These are phyloP conservation scores for Diversispora eburnea DNA, from an alignment of 192 early-diverging fungal species.

Conservation along the genomic window DNA sequence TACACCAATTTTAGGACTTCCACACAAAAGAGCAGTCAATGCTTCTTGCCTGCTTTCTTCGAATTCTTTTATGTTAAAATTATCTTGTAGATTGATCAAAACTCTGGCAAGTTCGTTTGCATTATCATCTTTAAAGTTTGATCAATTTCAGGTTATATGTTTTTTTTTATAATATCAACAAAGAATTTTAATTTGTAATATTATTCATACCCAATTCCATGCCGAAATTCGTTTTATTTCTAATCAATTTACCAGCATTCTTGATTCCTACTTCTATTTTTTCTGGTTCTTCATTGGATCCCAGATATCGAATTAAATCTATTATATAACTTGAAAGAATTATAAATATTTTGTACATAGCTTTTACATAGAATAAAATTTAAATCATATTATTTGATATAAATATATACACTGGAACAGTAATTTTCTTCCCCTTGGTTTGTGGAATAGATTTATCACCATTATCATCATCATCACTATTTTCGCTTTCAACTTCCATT, in stretches of 20 bases:
- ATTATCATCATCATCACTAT: not conserved
- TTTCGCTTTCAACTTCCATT: conserved; percentile 28
- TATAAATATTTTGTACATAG: not conserved
- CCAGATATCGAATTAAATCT: conserved; percentile 17
- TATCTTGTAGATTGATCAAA: conserved; percentile 14
- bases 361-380: not conserved
- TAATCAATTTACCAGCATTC: conserved; percentile 14
- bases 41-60: conserved; percentile 25
- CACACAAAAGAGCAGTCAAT: conserved; percentile 13
- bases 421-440: conserved; percentile 1
- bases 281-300: conserved; percentile 16
- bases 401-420: conserved; percentile 18
- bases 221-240: conserved; percentile 15
- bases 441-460: not conserved
- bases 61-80: conserved; percentile 12
- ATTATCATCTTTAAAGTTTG: conserved; percentile 19
- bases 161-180: not conserved
- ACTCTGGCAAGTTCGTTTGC: conserved; percentile 7
- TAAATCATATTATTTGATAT: too few relatives aligned
- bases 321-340: conserved; percentile 18
- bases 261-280: conserved; percentile 22
- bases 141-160: not conserved
- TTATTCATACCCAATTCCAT: conserved; percentile 16
- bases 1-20: conserved; percentile 21
- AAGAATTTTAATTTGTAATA: not conserved